Conservation (phyloP, 192 early-diverging fungal genomes). For the Kickxella alabastrina region DNA sequence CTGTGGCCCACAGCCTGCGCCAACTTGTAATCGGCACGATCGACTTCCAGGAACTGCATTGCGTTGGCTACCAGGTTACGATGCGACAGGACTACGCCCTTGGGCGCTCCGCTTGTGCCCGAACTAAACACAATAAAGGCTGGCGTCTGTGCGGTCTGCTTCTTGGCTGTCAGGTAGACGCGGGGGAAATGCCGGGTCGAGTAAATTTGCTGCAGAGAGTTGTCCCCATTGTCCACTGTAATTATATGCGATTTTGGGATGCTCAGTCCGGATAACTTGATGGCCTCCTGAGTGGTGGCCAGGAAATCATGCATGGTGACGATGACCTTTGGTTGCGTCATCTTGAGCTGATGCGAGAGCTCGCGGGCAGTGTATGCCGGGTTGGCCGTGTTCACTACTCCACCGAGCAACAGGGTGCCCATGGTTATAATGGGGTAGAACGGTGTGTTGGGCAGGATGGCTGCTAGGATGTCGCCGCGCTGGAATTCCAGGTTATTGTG, state of each 20-base stretch:
- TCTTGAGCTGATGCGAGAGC: constrained; percentile 72
- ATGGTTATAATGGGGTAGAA: constrained; percentile 61
- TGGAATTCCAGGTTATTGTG: constrained; percentile 55
- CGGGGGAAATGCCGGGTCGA: constrained; percentile 33
- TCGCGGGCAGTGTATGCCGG: constrained; percentile 80
- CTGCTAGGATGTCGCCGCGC: constrained; percentile 69
- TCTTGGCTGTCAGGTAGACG: constrained; percentile 15
- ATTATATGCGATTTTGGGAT: constrained; percentile 34
- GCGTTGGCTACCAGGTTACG: constrained; percentile 78
- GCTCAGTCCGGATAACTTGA: constrained; percentile 23
- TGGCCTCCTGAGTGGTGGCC: constrained; percentile 29
- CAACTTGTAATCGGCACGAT: constrained; percentile 23
- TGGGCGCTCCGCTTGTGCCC: constrained; percentile 60
- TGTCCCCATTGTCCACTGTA: constrained; percentile 17
- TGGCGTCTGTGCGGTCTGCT: constrained; percentile 19
- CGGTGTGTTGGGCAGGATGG: constrained; percentile 69
- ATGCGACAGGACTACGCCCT: constrained; percentile 82
- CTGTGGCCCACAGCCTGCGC: constrained; percentile 10
- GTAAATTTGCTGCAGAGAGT: constrained; percentile 11
- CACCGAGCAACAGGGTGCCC: constrained; percentile 62
- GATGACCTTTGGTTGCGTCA: constrained; percentile 63
- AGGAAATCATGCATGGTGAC: constrained; percentile 52
- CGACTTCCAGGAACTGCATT: constrained; percentile 52
- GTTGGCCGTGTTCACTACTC: constrained; percentile 71
- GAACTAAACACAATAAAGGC: constrained; percentile 50